Conservation (phyloP, 2,329 filamentous ascomycete genomes). For the Fonsecaea monophora region DNA sequence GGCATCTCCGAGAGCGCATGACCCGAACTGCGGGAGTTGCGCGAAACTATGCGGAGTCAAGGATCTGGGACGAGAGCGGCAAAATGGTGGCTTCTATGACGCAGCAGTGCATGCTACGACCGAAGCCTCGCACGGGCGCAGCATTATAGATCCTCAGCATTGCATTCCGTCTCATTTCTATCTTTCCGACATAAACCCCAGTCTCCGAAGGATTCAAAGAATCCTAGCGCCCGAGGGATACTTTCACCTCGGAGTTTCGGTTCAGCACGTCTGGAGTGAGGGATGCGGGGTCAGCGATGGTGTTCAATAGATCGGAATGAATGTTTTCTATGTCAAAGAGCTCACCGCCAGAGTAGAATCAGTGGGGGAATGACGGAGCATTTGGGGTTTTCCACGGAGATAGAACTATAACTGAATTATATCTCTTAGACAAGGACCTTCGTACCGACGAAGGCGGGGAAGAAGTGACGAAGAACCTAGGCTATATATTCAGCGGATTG, state of each 20-base stretch:
- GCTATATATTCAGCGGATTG: not conserved
- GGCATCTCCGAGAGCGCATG: constrained; percentile 54
- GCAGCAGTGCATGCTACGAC: constrained; percentile 50
- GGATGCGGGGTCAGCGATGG: not conserved
- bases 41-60: constrained; percentile 54
- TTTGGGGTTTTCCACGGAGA: not conserved
- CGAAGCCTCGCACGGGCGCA: not conserved
- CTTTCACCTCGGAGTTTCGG: not conserved
- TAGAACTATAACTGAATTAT: not conserved
- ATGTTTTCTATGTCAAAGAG: not conserved
- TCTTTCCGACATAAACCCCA: not conserved
- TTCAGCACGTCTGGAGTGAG: not conserved
- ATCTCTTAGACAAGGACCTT: not conserved
- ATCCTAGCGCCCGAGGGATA: not conserved
- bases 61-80: constrained; percentile 55
- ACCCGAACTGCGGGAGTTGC: constrained; percentile 50
- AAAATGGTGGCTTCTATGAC: constrained; percentile 57
- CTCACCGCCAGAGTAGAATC: not conserved
- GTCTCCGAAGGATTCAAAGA: not conserved
- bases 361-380: not conserved
- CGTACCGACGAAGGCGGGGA: not conserved
- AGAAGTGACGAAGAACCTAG: not conserved
- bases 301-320: not conserved
- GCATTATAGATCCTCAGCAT: not conserved
- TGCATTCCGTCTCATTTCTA: too few relatives aligned